A percentile compares a stretch with the other conserved stretches of the same genome.
phyloP scores from a whole-genome alignment of 345 rosid genomes.

The Ceriops tagal region DNA sequence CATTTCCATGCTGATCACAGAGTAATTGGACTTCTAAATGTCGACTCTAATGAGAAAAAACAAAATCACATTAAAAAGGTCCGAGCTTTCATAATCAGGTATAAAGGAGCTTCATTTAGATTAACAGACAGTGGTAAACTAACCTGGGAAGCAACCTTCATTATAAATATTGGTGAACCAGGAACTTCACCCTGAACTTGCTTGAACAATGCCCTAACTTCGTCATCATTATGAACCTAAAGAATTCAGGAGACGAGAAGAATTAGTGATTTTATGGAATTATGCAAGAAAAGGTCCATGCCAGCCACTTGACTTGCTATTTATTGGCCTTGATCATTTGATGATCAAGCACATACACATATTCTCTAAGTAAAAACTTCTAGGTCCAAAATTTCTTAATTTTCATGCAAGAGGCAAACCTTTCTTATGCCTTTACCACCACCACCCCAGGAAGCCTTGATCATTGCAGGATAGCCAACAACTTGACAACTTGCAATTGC shows the following conservation, averaged over 20 bases:
- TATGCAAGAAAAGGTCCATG: conserved; percentile 10
- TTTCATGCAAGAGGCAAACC: conserved; percentile 44
- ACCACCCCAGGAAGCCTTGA: conserved; percentile 99
- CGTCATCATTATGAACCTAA: conserved; percentile 97
- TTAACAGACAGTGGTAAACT: conserved; percentile 25
- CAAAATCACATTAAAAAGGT: conserved; percentile 21
- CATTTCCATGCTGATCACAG: conserved; percentile 96
- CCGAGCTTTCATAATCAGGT: conserved; percentile 5
- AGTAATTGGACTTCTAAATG: conserved; percentile 98
- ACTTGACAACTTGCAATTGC: conserved; percentile 96
- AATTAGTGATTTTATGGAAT: neutral
- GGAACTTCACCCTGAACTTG: conserved; percentile 99
- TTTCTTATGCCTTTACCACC: conserved; percentile 99
- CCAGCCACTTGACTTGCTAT: neutral
- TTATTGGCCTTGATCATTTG: conserved; percentile 9
- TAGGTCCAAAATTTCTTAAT: conserved; percentile 3
- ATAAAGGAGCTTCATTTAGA: conserved; percentile 14
- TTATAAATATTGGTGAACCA: conserved; percentile 97
- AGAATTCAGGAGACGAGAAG: conserved; percentile 1
- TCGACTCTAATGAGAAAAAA: conserved; percentile 63
- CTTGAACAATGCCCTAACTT: conserved; percentile 94
- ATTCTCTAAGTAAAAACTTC: neutral
- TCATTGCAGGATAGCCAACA: conserved; percentile 99
- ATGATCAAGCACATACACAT: neutral
- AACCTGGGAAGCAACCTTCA: conserved; percentile 99